These are phyloP conservation scores for Pythium utonaiense DNA, from an alignment of 352 stramenopile species.

Conservation along the genomic window DNA sequence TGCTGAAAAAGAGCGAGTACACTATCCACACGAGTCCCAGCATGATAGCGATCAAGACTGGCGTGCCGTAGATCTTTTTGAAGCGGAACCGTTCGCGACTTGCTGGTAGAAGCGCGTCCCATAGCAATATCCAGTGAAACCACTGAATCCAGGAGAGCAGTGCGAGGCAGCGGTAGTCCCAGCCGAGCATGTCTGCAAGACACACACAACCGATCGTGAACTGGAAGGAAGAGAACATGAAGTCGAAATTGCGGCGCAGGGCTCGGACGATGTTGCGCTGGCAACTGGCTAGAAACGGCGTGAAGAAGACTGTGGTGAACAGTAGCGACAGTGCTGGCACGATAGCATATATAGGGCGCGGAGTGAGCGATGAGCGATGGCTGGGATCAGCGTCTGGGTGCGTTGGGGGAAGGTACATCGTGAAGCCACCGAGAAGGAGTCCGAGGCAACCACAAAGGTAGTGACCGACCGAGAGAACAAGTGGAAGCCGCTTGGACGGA, in stretches of 20 bases:
- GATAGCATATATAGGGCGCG: not conserved
- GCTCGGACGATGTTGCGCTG: constrained; percentile 15
- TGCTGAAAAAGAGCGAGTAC: constrained; percentile 26
- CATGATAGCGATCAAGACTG: constrained; percentile 19
- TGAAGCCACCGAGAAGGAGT: constrained; percentile 12
- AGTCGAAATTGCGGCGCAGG: constrained; percentile 21
- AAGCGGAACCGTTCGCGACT: constrained; percentile 17
- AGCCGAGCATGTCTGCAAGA: constrained; percentile 23
- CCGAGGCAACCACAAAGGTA: not conserved
- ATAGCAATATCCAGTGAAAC: constrained; percentile 27
- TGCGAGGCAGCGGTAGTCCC: constrained; percentile 18
- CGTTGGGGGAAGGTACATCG: constrained; percentile 18
- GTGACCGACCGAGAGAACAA: not conserved
- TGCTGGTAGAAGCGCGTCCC: constrained; percentile 13
- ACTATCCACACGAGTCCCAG: constrained; percentile 17
- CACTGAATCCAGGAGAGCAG: constrained; percentile 16
- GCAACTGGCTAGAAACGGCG: constrained; percentile 8
- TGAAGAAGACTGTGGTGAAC: constrained; percentile 9
- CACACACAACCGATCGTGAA: constrained; percentile 14
- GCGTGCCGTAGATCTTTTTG: constrained; percentile 19
- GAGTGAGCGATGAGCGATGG: not conserved
- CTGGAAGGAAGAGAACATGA: constrained; percentile 19
- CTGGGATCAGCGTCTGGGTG: not conserved
- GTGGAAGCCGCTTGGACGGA: not conserved
- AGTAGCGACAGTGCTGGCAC: constrained; percentile 3